A percentile compares a stretch with the other conserved stretches of the same genome.
Conservation (phyloP, 73 alveolate species). For the Tetrahymena elliotti region DNA sequence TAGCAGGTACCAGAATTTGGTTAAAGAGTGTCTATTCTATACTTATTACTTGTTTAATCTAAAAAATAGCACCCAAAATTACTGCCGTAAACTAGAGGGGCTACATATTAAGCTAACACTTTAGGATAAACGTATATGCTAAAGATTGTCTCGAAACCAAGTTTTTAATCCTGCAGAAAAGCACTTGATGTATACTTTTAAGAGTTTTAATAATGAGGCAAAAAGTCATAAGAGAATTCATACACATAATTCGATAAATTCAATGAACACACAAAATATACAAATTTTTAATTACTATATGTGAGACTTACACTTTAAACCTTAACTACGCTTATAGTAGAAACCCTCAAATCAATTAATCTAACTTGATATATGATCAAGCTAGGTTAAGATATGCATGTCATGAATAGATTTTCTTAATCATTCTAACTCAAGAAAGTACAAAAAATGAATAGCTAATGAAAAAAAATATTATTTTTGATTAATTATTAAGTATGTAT, state of each 20-base stretch:
- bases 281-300: background rate
- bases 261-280: background rate
- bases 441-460: background rate
- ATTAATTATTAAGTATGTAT: too few species aligned
- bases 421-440: background rate
- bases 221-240: background rate
- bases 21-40: background rate
- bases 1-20: background rate
- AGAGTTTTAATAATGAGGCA: background rate
- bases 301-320: background rate
- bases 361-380: background rate
- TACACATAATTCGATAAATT: background rate
- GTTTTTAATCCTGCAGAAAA: background rate
- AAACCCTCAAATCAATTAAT: background rate
- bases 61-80: background rate
- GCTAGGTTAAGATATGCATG: background rate
- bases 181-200: background rate
- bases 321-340: background rate
- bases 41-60: background rate
- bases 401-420: background rate
- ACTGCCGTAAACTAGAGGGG: background rate
- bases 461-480: too few species aligned
- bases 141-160: background rate
- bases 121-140: background rate
- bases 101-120: background rate